A percentile compares a stretch with the other conserved stretches of the same genome.
phyloP scores from a whole-genome alignment of 2,329 filamentous ascomycete genomes.

The Ceratocystis destructans region DNA sequence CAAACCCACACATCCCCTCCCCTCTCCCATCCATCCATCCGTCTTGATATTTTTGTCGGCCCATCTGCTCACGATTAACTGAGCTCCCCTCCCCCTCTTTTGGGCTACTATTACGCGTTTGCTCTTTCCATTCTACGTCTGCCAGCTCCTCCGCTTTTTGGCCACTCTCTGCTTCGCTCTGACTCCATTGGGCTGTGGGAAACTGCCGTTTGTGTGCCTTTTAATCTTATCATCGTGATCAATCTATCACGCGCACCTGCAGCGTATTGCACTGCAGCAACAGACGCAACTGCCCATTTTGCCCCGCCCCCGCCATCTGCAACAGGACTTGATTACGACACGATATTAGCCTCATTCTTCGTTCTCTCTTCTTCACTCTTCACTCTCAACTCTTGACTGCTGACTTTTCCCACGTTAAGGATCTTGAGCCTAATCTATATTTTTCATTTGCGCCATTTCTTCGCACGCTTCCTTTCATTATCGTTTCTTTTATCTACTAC shows the following conservation, averaged over 20 bases:
- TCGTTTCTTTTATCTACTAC: not conserved
- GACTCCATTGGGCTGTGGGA: not conserved
- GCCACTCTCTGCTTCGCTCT: not conserved
- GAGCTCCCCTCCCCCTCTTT: not conserved
- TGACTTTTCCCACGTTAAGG: too few relatives aligned
- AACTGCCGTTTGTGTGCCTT: constrained; percentile 8
- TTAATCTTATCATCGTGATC: not conserved
- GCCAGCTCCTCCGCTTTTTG: not conserved
- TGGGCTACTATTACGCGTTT: not conserved
- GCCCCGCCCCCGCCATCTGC: constrained; percentile 17
- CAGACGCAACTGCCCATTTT: not conserved
- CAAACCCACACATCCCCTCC: not conserved
- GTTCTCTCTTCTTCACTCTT: not conserved
- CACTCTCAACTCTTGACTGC: not conserved
- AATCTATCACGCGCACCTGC: not conserved
- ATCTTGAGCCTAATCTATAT: not conserved
- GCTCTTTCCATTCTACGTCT: not conserved
- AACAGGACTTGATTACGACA: not conserved
- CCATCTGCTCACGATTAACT: not conserved
- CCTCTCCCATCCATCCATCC: not conserved
- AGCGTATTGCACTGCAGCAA: not conserved
- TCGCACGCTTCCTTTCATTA: not conserved
- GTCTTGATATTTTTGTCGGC: not conserved
- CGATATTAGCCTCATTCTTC: not conserved
- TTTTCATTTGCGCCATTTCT: not conserved